These are phyloP conservation scores for Pyrus betulifolia DNA, from an alignment of 306 rosid genomes.

Conservation along the genomic window DNA sequence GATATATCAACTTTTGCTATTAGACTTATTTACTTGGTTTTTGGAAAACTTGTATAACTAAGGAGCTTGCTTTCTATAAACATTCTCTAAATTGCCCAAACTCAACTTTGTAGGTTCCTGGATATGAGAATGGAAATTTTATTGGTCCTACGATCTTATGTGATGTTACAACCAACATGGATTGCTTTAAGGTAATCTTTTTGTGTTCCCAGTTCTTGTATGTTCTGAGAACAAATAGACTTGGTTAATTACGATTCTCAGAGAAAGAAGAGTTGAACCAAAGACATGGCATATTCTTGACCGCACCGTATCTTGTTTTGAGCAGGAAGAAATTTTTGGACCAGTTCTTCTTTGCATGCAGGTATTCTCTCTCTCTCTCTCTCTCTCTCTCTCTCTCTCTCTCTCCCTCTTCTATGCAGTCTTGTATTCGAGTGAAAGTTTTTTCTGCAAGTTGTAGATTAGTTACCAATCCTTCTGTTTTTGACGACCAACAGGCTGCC, in stretches of 20 bases:
- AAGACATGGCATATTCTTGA: constrained; percentile 28
- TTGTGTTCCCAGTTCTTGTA: neutral
- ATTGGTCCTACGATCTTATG: constrained; percentile 62
- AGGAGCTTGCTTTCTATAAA: constrained; percentile 3
- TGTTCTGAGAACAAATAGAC: constrained; percentile 9
- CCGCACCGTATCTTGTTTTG: constrained; percentile 21
- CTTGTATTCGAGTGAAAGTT: neutral
- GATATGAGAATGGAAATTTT: constrained; percentile 63
- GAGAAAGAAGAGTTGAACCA: constrained; percentile 16
- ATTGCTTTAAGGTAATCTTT: constrained; percentile 53
- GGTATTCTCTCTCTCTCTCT: constrained; percentile 30
- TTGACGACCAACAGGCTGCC: constrained; percentile 40
- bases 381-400: neutral
- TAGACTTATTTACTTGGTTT: neutral
- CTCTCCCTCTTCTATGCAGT: neutral
- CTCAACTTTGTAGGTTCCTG: constrained; percentile 41
- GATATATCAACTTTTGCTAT: neutral
- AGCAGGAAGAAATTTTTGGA: constrained; percentile 70
- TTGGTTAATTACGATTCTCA: constrained; percentile 13
- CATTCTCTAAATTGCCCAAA: constrained; percentile 6
- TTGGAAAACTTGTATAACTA: neutral
- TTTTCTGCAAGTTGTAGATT: constrained; percentile 6
- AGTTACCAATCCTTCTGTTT: constrained; percentile 8
- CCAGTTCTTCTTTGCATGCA: constrained; percentile 66
- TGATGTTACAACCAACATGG: constrained; percentile 52